phyloP scores from a whole-genome alignment of 345 rosid species.

The Sisymbrium altissimum region DNA sequence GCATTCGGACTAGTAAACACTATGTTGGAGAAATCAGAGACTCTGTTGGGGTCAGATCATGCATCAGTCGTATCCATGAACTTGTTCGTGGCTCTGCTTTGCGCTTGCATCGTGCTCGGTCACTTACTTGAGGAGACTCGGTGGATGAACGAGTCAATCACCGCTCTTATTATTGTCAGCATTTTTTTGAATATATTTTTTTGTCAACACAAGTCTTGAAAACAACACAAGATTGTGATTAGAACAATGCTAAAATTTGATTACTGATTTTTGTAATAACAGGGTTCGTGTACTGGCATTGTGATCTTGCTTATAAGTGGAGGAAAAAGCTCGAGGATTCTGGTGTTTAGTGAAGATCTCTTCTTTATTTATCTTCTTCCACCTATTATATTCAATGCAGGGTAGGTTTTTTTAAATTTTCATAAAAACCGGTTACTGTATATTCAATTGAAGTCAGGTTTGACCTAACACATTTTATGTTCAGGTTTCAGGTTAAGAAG shows the following conservation, averaged over 20 bases:
- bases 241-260: background rate
- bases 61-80: conserved; percentile 80
- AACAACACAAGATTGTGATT: background rate
- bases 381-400: conserved; percentile 95
- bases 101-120: conserved; percentile 80
- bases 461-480: background rate
- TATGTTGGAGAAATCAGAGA: conserved; percentile 32
- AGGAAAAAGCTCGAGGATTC: conserved; percentile 78
- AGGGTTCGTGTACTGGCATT: conserved; percentile 91
- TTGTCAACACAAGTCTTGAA: background rate
- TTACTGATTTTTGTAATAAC: conserved; percentile 6
- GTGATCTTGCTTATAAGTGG: conserved; percentile 71
- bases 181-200: background rate
- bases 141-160: conserved; percentile 96
- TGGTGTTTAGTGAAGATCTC: conserved; percentile 92
- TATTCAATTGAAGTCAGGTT: background rate
- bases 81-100: conserved; percentile 82
- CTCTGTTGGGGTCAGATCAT: conserved; percentile 53
- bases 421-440: background rate
- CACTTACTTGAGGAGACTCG: conserved; percentile 79
- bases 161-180: conserved; percentile 85
- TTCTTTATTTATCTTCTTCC: conserved; percentile 99
- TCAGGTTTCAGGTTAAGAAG: conserved; percentile 98
- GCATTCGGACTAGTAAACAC: conserved; percentile 32
- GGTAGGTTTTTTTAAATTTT: conserved; percentile 41